Conservation (phyloP, 163 green algal genomes). For the Botryococcus braunii region DNA sequence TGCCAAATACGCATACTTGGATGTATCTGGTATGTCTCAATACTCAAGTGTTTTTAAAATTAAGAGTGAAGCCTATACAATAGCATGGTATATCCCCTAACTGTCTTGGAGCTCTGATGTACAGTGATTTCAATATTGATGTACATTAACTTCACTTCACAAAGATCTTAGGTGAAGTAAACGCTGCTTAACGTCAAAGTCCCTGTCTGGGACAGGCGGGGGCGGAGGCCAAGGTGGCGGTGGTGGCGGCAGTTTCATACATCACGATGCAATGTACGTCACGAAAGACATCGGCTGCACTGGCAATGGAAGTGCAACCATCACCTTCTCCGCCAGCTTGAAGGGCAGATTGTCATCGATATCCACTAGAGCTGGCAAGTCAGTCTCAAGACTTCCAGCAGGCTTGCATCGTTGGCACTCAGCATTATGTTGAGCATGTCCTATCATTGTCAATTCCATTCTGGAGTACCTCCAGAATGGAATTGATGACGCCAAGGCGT, state of each 20-base stretch:
- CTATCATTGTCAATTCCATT: too few species aligned
- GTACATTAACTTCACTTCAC: not conserved
- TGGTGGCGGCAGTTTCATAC: constrained; percentile 3
- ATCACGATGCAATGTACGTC: constrained; percentile 4
- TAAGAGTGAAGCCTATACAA: not conserved
- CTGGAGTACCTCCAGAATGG: too few species aligned
- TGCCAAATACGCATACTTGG: too few species aligned
- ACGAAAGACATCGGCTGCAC: not conserved
- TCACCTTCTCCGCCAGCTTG: not conserved
- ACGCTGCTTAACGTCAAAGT: not conserved
- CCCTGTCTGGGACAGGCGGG: not conserved
- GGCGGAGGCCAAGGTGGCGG: constrained; percentile 2
- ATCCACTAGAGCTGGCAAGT: too few species aligned
- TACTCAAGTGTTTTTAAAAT: not conserved
- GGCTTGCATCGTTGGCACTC: too few species aligned
- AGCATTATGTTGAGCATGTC: too few species aligned
- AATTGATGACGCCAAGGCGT: too few species aligned
- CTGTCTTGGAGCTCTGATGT: not conserved
- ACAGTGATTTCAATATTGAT: not conserved
- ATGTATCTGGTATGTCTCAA: not conserved
- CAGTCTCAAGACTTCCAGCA: too few species aligned
- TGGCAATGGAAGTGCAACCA: not conserved
- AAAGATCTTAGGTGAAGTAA: not conserved
- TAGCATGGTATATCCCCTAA: not conserved
- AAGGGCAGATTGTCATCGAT: too few species aligned